Conservation (phyloP, 208 protist species). For the Acanthamoeba triangularis region DNA sequence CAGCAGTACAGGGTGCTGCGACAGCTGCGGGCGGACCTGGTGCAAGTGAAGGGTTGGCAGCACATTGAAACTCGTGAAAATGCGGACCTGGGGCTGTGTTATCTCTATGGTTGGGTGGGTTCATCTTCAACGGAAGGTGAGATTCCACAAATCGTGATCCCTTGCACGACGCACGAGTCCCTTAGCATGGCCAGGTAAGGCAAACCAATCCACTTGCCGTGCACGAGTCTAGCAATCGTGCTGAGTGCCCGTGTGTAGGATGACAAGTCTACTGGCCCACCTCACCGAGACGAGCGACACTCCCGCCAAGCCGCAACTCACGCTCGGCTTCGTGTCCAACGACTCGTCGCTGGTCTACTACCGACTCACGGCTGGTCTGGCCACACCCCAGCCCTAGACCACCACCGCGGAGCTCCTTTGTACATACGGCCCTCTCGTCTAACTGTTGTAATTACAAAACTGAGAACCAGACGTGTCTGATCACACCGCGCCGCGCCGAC, state of each 20-base stretch:
- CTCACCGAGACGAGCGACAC: not conserved
- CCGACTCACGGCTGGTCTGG: conserved; percentile 17
- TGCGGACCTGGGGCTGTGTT: not conserved
- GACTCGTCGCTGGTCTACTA: conserved; percentile 67
- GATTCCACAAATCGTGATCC: not conserved
- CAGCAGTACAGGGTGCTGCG: conserved; percentile 31
- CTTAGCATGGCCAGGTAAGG: conserved; percentile 37
- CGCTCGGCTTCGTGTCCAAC: conserved; percentile 28
- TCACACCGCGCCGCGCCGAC: not conserved
- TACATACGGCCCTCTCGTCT: not conserved
- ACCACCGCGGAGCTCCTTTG: not conserved
- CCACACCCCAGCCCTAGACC: not conserved
- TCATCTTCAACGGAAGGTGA: not conserved
- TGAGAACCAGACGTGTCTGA: not conserved
- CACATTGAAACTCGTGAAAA: conserved; percentile 27
- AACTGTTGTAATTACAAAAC: conserved; percentile 29
- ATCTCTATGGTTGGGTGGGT: conserved; percentile 16
- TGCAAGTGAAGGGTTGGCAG: conserved; percentile 25
- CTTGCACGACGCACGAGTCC: not conserved
- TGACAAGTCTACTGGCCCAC: not conserved
- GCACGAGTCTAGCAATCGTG: no score
- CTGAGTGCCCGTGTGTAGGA: not conserved
- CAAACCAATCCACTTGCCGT: not conserved
- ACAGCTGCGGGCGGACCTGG: conserved; percentile 25
- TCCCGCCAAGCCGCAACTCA: not conserved